A percentile compares a stretch with the other conserved stretches of the same genome.
Conservation (phyloP, 2,329 filamentous ascomycete species). For the Akanthomyces dipterigenus region DNA sequence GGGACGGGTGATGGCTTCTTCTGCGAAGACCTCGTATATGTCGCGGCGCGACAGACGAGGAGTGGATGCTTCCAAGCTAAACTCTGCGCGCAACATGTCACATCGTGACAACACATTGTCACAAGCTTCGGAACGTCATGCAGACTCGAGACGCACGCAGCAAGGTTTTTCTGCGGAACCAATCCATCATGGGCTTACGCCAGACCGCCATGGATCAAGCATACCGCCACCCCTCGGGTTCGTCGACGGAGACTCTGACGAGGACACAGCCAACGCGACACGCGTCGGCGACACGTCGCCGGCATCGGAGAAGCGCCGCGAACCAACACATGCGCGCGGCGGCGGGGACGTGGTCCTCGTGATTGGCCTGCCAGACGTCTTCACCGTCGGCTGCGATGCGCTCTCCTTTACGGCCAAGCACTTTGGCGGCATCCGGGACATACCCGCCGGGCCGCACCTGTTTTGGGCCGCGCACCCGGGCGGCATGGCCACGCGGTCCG, state of each 20-base stretch:
- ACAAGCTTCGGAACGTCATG: neutral
- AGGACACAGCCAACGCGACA: neutral
- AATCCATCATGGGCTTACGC: neutral
- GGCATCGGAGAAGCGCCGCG: too few relatives aligned
- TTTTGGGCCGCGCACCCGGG: constrained; percentile 49
- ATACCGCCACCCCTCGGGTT: neutral
- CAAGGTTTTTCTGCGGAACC: too few relatives aligned
- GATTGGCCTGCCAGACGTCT: constrained; percentile 42
- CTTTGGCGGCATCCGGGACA: constrained; percentile 47
- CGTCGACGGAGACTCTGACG: neutral
- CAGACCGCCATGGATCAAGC: neutral
- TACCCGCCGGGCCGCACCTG: constrained; percentile 52
- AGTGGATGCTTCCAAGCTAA: too few relatives aligned
- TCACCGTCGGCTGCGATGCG: constrained; percentile 48
- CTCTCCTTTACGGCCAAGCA: constrained; percentile 39
- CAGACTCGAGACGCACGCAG: neutral
- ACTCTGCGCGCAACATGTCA: too few relatives aligned
- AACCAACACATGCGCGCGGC: neutral
- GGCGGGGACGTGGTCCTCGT: constrained; percentile 46
- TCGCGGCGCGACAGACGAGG: too few relatives aligned
- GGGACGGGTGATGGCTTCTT: too few relatives aligned
- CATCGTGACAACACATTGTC: too few relatives aligned
- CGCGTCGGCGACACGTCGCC: neutral
- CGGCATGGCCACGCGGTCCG: constrained; percentile 43
- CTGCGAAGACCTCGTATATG: too few relatives aligned